Conservation (phyloP, 1,139 yeast genomes). For the Pichia cactophila region DNA sequence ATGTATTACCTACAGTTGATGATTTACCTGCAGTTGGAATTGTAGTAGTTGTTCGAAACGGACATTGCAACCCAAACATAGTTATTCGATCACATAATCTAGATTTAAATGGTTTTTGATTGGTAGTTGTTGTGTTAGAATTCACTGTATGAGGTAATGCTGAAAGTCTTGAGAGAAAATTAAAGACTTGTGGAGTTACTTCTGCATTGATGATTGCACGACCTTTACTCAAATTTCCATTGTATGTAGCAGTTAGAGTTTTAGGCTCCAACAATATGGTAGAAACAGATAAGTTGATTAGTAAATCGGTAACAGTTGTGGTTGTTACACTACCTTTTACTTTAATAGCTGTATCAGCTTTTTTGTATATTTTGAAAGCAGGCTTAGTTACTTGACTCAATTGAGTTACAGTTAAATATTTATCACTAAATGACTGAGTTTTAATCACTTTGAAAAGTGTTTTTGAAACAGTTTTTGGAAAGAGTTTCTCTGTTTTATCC, state of each 20-base stretch:
- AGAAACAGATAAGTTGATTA: conserved; percentile 8
- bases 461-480: too few species aligned
- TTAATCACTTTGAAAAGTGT: too few species aligned
- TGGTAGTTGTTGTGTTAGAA: background rate
- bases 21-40: background rate
- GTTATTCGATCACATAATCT: background rate
- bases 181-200: background rate
- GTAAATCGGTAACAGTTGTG: background rate
- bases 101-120: background rate
- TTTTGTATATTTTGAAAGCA: background rate
- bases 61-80: background rate
- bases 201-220: background rate
- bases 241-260: conserved; percentile 11
- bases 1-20: background rate
- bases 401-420: background rate
- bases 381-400: background rate
- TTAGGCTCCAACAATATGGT: conserved; percentile 12
- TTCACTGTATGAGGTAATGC: background rate
- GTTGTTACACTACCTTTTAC: background rate
- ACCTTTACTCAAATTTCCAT: background rate
- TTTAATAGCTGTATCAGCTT: background rate
- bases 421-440: background rate
- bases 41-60: background rate
- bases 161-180: background rate
- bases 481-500: too few species aligned